phyloP scores from a whole-genome alignment of 2,329 filamentous ascomycete species.

The Alternaria arbusti region DNA sequence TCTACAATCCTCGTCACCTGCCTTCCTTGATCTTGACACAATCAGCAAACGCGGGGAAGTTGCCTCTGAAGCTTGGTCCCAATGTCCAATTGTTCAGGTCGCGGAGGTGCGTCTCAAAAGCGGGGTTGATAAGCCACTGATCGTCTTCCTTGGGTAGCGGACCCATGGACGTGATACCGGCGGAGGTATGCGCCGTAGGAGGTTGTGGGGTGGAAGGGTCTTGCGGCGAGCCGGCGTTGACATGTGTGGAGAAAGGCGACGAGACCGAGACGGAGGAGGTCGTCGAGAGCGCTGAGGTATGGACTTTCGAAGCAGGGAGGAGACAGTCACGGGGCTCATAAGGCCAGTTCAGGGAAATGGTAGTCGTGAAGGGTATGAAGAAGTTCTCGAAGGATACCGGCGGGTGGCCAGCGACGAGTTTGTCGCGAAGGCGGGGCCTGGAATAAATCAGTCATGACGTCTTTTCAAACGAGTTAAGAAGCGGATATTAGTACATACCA shows the following conservation, averaged over 20 bases:
- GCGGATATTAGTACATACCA: slow-evolving; percentile 56
- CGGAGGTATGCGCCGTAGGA: slow-evolving; percentile 24
- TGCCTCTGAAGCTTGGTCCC: slow-evolving; percentile 69
- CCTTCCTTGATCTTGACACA: slow-evolving; percentile 43
- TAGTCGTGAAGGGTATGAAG: slow-evolving; percentile 81
- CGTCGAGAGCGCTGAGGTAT: slow-evolving; percentile 25
- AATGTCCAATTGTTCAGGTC: slow-evolving; percentile 82
- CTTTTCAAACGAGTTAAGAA: background rate
- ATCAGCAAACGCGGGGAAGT: slow-evolving; percentile 64
- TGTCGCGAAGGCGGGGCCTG: slow-evolving; percentile 74
- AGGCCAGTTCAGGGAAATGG: slow-evolving; percentile 81
- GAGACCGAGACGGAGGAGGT: slow-evolving; percentile 33
- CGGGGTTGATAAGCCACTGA: slow-evolving; percentile 81
- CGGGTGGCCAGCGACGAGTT: slow-evolving; percentile 61
- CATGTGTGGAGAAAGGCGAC: slow-evolving; percentile 39
- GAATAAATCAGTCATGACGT: slow-evolving; percentile 16
- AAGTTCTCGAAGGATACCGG: slow-evolving; percentile 77
- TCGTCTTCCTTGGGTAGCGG: slow-evolving; percentile 50
- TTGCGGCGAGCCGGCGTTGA: slow-evolving; percentile 36
- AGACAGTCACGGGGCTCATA: slow-evolving; percentile 77
- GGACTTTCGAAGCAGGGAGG: slow-evolving; percentile 52
- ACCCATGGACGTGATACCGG: slow-evolving; percentile 9
- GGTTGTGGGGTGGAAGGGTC: slow-evolving; percentile 32
- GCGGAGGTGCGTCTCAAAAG: slow-evolving; percentile 81
- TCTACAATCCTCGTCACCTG: slow-evolving; percentile 22